These are phyloP conservation scores for Lactifluus piperatus DNA, from an alignment of 768 basidiomycete species.

Conservation along the genomic window DNA sequence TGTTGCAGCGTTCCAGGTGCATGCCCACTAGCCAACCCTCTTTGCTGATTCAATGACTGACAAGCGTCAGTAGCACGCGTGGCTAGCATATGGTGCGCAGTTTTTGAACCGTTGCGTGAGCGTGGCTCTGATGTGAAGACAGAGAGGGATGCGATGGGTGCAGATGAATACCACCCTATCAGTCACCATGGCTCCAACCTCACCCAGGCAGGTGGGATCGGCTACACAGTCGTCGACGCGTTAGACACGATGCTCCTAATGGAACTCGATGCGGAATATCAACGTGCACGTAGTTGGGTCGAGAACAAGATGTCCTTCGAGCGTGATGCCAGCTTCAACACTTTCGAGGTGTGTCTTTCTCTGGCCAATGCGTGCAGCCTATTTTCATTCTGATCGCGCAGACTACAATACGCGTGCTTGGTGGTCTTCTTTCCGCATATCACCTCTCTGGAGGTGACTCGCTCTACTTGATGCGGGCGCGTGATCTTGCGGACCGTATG, in stretches of 20 bases:
- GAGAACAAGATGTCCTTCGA: constrained; percentile 62
- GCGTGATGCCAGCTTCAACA: constrained; percentile 69
- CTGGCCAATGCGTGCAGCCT: neutral
- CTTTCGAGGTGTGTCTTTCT: constrained; percentile 70
- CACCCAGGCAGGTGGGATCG: constrained; percentile 66
- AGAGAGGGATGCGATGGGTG: constrained; percentile 88
- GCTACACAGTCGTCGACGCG: constrained; percentile 83
- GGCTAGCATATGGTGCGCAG: constrained; percentile 69
- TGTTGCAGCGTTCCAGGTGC: constrained; percentile 70
- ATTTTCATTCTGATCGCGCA: constrained; percentile 25
- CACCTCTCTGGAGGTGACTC: constrained; percentile 62
- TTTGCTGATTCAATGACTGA: constrained; percentile 4
- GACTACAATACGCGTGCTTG: constrained; percentile 90
- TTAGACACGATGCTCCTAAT: constrained; percentile 84
- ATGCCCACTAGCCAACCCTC: constrained; percentile 17
- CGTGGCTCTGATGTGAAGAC: constrained; percentile 20
- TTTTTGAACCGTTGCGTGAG: constrained; percentile 2
- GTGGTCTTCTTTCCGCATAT: constrained; percentile 82
- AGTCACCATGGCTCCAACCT: constrained; percentile 68
- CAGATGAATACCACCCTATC: constrained; percentile 89
- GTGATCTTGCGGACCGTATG: constrained; percentile 81
- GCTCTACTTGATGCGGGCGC: constrained; percentile 66
- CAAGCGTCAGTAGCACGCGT: constrained; percentile 55
- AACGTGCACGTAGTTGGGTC: constrained; percentile 73
- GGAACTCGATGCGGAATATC: constrained; percentile 73